A percentile compares a stretch with the other conserved stretches of the same genome.
These are phyloP conservation scores for Hemileccinum impolitum DNA, from an alignment of 768 basidiomycete species.

Conservation along the genomic window DNA sequence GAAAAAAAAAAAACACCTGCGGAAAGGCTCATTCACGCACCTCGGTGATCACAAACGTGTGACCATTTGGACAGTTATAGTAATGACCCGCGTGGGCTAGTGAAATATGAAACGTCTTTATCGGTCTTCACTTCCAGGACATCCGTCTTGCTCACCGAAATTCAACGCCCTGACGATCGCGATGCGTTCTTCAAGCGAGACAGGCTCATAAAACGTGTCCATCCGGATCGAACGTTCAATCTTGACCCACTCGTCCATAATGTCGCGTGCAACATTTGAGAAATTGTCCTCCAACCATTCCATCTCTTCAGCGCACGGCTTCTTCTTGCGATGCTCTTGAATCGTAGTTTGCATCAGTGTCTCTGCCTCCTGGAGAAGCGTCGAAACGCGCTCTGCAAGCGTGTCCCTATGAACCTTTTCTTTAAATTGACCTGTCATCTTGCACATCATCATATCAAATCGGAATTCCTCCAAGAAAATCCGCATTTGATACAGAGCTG, in stretches of 20 bases:
- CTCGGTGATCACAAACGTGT: slow-evolving; percentile 57
- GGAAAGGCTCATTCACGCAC: slow-evolving; percentile 27
- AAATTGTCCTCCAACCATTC: slow-evolving; percentile 48
- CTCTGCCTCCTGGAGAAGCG: slow-evolving; percentile 7
- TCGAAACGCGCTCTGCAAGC: slow-evolving; percentile 20
- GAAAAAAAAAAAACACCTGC: not conserved
- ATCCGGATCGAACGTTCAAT: slow-evolving; percentile 37
- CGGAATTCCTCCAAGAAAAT: slow-evolving; percentile 48
- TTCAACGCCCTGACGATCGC: slow-evolving; percentile 47
- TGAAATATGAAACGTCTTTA: not conserved
- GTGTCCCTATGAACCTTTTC: slow-evolving; percentile 15
- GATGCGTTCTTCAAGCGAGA: slow-evolving; percentile 53
- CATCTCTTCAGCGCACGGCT: slow-evolving; percentile 15
- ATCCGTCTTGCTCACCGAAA: slow-evolving; percentile 38
- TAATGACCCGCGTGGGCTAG: slow-evolving; percentile 43
- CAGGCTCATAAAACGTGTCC: slow-evolving; percentile 47
- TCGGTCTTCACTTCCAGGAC: not conserved
- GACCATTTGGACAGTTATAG: slow-evolving; percentile 56
- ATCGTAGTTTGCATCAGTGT: slow-evolving; percentile 4
- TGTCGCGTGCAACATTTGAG: slow-evolving; percentile 29
- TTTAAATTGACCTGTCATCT: slow-evolving; percentile 14
- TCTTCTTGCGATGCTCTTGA: slow-evolving; percentile 23
- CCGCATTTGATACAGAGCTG: slow-evolving; percentile 42
- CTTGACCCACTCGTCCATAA: slow-evolving; percentile 46
- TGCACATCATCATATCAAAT: slow-evolving; percentile 41